phyloP scores from a whole-genome alignment of 441 rosid genomes.

The Flueggea neowawraea region DNA sequence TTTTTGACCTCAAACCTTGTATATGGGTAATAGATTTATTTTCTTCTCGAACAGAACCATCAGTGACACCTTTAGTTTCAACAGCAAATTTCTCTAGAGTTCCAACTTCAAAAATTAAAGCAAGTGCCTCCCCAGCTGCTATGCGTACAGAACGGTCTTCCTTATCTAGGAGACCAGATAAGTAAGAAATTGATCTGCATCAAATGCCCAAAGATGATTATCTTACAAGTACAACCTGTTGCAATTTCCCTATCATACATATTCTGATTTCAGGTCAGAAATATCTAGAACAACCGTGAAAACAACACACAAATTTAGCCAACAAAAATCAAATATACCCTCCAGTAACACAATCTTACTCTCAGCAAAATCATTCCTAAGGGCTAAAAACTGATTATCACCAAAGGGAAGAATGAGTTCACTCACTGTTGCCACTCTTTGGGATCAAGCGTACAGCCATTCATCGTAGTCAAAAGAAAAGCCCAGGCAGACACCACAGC shows the following conservation, averaged over 20 bases:
- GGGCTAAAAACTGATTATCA: neutral
- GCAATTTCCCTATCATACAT: no score
- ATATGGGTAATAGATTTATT: constrained; percentile 43
- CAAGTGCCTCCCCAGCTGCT: constrained; percentile 96
- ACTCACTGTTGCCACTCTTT: constrained; percentile 86
- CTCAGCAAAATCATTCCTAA: neutral
- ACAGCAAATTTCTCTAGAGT: constrained; percentile 63
- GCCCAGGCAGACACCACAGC: constrained; percentile 94
- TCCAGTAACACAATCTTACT: no score
- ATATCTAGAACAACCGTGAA: no score
- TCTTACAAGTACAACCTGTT: no score
- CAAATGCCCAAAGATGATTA: constrained; percentile 11
- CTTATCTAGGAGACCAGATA: constrained; percentile 76
- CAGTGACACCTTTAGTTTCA: constrained; percentile 19
- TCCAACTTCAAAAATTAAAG: constrained; percentile 73
- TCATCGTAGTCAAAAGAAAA: constrained; percentile 75
- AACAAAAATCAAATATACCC: no score
- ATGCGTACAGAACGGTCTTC: constrained; percentile 89
- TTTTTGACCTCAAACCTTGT: constrained; percentile 66
- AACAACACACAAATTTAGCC: no score
- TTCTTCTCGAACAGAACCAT: constrained; percentile 46
- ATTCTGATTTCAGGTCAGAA: no score
- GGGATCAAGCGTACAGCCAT: constrained; percentile 51
- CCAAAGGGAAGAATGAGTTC: neutral
- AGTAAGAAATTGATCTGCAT: constrained; percentile 70